Percentiles rank a stretch among this genome's conserved stretches.
Conservation (phyloP, 1,284 basidiomycete genomes). For the Microbotryum violaceum region DNA sequence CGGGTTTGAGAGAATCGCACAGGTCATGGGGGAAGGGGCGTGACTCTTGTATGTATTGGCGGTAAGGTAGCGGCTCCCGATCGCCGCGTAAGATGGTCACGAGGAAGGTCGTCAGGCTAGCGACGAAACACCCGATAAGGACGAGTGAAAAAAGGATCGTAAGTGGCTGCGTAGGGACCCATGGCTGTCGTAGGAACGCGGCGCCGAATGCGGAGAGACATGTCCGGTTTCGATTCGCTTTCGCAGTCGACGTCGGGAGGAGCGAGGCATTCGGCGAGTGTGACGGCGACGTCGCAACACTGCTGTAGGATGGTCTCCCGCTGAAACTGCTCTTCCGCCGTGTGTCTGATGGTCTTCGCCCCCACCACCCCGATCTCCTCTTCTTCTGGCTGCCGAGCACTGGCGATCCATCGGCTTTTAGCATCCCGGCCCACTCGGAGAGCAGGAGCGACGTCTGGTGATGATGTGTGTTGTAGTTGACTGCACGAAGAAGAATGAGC, state of each 20-base stretch:
- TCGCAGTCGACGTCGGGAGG: conserved; percentile 10
- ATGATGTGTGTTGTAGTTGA: conserved; percentile 22
- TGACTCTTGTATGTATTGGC: conserved; percentile 63
- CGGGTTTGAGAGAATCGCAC: conserved; percentile 67
- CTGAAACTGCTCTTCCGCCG: conserved; percentile 14
- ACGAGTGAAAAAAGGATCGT: conserved; percentile 70
- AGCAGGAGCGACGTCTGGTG: conserved; percentile 25
- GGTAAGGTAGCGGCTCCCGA: conserved; percentile 89
- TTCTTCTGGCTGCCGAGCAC: conserved; percentile 19
- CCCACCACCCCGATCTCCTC: conserved; percentile 27
- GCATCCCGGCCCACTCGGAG: conserved; percentile 20
- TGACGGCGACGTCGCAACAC: conserved; percentile 9
- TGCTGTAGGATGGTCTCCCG: not conserved
- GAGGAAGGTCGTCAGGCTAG: conserved; percentile 54
- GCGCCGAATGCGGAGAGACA: conserved; percentile 10
- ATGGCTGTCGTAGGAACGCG: conserved; percentile 57
- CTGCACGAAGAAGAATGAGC: not conserved
- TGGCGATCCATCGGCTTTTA: conserved; percentile 25
- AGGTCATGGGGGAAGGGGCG: conserved; percentile 43
- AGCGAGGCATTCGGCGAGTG: not conserved
- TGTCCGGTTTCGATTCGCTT: not conserved
- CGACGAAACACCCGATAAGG: conserved; percentile 49
- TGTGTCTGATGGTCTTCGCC: conserved; percentile 12
- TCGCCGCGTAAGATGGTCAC: conserved; percentile 92
- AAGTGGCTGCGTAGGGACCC: conserved; percentile 69